Evolutionary conservation across 2,329 filamentous ascomycete genomes (phyloP), one percentile per base, ranked within the genome.

Genomic region (Fusarium sp.): DNA sequence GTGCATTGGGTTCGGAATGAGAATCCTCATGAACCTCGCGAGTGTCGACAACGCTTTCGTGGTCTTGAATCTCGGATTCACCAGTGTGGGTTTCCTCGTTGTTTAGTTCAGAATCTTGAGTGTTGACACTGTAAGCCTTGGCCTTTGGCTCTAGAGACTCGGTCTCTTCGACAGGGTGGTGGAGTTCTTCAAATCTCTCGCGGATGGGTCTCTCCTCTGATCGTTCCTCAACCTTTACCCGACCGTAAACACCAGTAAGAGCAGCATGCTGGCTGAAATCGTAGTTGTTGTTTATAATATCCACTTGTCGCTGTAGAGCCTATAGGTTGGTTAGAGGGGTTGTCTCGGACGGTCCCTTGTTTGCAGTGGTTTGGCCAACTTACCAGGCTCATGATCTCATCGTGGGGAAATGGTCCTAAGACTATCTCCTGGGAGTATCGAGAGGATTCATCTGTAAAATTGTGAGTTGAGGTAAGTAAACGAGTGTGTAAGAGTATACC

Each of bases 361-460:
- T 13, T 15, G 11, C 17, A 22, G 8, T 5, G 19, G 9, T 20
- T 27, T n/a, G 27, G 6, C n/a, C 15, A 32, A 25, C 45, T 58
- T 23, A 59, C 61, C 8, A 62, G 15, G 17, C 37, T 14, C 33
- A 37, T 37, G 33, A 37, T n/a, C 7, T 37, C 33, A 17, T n/a
- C 17, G 15, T 9, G 15, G 7, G 33, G 33, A 9, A 37, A 37
- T 2, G 33, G 33, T n/a, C 33, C 33, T n/a, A 37, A 4, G 15
- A 17, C 33, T 8, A 37, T n/a, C 7, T 37, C 17, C 33, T 37
- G 33, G 9, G 33, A 37, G 8, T 37, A 37, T 5, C 7, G 17
- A 6, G 45, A 25, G 27, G 65, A 67, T 10, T 65, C 41, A 6
- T 62, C 65, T 62, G n/a, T 7, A 7, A 8, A 6, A 14, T 32